phyloP scores from a whole-genome alignment of 2,329 filamentous ascomycete genomes.

The Aspergillus nomiae region DNA sequence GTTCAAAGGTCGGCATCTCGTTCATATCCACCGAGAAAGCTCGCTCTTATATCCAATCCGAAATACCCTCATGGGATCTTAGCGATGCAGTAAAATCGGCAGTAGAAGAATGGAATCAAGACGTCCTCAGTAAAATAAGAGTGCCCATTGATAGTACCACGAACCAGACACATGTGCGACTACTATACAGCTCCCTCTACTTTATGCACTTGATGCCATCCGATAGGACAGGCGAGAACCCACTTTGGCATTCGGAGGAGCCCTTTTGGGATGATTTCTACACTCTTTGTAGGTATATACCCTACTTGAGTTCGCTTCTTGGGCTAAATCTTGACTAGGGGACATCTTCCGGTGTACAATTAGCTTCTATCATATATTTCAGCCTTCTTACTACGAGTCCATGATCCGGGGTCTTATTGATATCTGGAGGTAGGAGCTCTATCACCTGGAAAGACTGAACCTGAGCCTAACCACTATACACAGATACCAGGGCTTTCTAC shows the following conservation, averaged over 20 bases:
- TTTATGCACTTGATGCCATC: conserved; percentile 70
- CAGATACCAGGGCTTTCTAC: conserved; percentile 58
- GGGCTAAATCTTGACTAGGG: conserved; percentile 48
- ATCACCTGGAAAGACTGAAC: background rate
- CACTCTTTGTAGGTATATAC: conserved; percentile 50
- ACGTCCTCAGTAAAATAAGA: conserved; percentile 52
- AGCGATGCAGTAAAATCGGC: conserved; percentile 54
- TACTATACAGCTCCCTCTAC: conserved; percentile 49
- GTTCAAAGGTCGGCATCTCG: conserved; percentile 66
- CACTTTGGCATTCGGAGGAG: conserved; percentile 63
- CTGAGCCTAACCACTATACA: conserved; percentile 1
- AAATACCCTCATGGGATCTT: conserved; percentile 67
- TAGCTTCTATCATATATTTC: conserved; percentile 65
- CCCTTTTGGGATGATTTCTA: conserved; percentile 73
- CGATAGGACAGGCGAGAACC: conserved; percentile 71
- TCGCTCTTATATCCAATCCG: conserved; percentile 64
- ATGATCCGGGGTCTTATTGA: conserved; percentile 69
- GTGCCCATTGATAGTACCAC: conserved; percentile 36
- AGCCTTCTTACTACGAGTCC: conserved; percentile 64
- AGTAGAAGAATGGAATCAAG: conserved; percentile 59
- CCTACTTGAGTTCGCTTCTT: background rate
- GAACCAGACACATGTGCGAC: conserved; percentile 30
- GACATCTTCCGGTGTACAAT: conserved; percentile 66
- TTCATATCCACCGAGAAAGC: conserved; percentile 67
- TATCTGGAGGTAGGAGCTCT: conserved; percentile 59